phyloP scores from a whole-genome alignment of 2,329 filamentous ascomycete genomes.

The Ceratocystis lukuohia region DNA sequence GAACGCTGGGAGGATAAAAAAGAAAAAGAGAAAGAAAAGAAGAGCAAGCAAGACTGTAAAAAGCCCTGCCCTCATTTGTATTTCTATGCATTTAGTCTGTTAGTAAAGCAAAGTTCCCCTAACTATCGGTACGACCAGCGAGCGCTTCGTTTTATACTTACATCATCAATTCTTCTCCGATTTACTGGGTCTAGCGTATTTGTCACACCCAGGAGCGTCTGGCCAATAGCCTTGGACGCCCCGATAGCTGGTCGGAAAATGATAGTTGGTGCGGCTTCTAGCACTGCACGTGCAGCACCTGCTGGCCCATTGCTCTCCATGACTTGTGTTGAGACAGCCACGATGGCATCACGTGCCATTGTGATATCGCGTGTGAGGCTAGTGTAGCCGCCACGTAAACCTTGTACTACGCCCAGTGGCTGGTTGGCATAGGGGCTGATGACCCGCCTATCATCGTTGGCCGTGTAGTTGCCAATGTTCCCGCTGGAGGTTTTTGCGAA shows the following conservation, averaged over 20 bases:
- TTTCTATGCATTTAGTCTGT: constrained; percentile 29
- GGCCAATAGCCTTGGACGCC: constrained; percentile 73
- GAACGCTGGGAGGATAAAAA: not conserved
- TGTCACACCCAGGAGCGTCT: constrained; percentile 80
- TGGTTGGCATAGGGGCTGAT: constrained; percentile 91
- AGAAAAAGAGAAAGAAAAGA: not conserved
- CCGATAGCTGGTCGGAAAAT: constrained; percentile 84
- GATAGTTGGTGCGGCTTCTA: constrained; percentile 77
- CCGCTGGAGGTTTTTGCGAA: constrained; percentile 26
- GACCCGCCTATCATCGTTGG: constrained; percentile 56
- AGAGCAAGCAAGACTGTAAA: not conserved
- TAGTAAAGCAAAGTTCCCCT: not conserved
- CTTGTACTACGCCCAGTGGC: constrained; percentile 76
- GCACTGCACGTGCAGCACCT: constrained; percentile 65
- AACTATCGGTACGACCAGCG: too few relatives aligned
- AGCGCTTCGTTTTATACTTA: constrained; percentile 41
- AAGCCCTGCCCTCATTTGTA: constrained; percentile 27
- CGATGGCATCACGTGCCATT: constrained; percentile 76
- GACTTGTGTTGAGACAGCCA: constrained; percentile 83
- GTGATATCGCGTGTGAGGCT: constrained; percentile 80
- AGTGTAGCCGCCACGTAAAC: constrained; percentile 67
- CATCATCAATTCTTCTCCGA: constrained; percentile 70
- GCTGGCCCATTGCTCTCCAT: constrained; percentile 74
- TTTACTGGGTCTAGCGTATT: constrained; percentile 82
- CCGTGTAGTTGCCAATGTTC: not conserved